Evolutionary conservation across 2,329 filamentous ascomycete genomes (phyloP).

Genomic region (Aspergillus fijiensis): DNA sequence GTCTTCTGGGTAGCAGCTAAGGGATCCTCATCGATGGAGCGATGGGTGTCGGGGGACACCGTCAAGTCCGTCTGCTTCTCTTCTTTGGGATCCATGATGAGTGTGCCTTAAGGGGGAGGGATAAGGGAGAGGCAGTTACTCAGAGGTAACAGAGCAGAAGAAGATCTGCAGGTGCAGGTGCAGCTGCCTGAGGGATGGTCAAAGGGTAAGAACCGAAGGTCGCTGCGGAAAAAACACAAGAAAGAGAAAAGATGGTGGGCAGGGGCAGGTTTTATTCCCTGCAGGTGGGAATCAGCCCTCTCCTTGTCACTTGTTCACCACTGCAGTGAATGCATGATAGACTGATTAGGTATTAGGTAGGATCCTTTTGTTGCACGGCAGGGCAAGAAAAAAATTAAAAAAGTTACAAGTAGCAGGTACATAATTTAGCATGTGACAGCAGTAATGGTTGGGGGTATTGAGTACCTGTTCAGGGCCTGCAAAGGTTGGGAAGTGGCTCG

Average conservation of each 20-base stretch:
- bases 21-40: constrained; percentile 3
- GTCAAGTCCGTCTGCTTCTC: constrained; percentile 1
- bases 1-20: not conserved
- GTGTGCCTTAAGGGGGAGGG: not conserved
- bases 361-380: not conserved
- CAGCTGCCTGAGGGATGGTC: not conserved
- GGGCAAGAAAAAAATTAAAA: not conserved
- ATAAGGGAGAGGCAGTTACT: no score
- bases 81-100: not conserved
- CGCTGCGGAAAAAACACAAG: no score
- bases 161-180: no score
- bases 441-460: not conserved
- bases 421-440: not conserved
- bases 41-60: not conserved
- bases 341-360: no score
- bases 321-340: no score
- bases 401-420: not conserved
- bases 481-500: not conserved
- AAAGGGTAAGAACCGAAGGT: no score
- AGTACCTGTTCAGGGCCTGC: not conserved
- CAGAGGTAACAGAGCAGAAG: no score
- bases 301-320: no score
- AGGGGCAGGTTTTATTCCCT: no score
- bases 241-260: no score
- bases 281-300: no score